Percentiles rank a stretch among this genome's conserved stretches.
phyloP scores from a whole-genome alignment of 306 rosid species.

The Cercis canadensis region DNA sequence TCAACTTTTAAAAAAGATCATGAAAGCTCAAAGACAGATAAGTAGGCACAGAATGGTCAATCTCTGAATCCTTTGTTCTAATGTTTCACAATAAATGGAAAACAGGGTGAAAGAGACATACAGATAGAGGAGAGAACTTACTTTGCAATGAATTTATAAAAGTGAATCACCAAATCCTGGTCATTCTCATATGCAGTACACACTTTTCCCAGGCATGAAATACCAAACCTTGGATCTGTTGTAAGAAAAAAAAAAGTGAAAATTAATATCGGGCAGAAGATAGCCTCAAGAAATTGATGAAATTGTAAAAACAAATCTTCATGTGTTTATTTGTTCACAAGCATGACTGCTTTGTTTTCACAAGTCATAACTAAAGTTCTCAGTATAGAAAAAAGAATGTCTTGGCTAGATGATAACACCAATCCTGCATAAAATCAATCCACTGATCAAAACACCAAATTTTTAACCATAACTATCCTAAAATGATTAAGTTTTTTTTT shows the following conservation, averaged over 20 bases:
- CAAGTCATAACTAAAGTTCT: neutral
- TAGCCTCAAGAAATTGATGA: neutral
- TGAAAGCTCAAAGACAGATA: no score
- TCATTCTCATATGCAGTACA: slow-evolving; percentile 66
- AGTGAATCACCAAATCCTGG: slow-evolving; percentile 70
- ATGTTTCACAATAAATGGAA: neutral
- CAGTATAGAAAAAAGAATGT: neutral
- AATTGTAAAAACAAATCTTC: neutral
- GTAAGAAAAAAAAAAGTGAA: slow-evolving; percentile 4
- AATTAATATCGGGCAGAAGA: slow-evolving; percentile 3
- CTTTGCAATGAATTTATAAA: slow-evolving; percentile 69
- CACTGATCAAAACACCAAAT: slow-evolving; percentile 20
- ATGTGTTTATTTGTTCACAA: neutral
- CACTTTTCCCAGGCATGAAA: slow-evolving; percentile 81
- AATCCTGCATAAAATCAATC: slow-evolving; percentile 22
- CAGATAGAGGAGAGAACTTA: slow-evolving; percentile 39
- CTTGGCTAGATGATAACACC: slow-evolving; percentile 22
- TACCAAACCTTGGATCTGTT: slow-evolving; percentile 78
- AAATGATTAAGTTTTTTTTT: neutral
- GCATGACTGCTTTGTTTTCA: neutral
- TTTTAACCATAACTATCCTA: slow-evolving; percentile 12
- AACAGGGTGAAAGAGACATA: slow-evolving; percentile 18
- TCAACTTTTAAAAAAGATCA: no score
- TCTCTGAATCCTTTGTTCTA: neutral
- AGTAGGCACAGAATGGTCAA: slow-evolving; percentile 12